Evolutionary conservation across 1,139 yeast genomes (phyloP).

Genomic region (Blastobotrys niveus): DNA sequence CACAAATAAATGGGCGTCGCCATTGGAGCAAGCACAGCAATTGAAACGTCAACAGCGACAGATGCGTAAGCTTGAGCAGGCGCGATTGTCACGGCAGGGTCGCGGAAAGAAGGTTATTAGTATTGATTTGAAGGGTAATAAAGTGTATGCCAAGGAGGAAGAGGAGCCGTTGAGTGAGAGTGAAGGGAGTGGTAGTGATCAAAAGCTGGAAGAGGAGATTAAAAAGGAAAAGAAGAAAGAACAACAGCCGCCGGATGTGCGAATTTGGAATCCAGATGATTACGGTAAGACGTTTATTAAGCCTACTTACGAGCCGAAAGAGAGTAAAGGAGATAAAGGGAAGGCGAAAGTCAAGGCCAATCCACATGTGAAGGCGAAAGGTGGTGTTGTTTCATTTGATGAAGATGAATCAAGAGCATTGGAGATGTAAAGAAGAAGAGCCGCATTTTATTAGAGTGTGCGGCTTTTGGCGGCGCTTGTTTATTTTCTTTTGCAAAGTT

Average conservation of each 20-base stretch:
- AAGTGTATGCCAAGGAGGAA: conserved; percentile 43
- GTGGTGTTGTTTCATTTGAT: conserved; percentile 17
- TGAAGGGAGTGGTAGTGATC: conserved; percentile 13
- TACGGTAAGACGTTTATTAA: conserved; percentile 34
- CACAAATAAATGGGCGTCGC: conserved; percentile 74
- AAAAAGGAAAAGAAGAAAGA: conserved; percentile 8
- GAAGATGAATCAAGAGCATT: conserved; percentile 22
- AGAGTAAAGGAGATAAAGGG: neutral
- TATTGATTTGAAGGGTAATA: conserved; percentile 77
- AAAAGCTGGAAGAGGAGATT: conserved; percentile 18
- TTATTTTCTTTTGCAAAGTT: too few species aligned
- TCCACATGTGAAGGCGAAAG: neutral
- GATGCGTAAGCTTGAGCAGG: conserved; percentile 54
- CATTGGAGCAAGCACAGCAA: conserved; percentile 77
- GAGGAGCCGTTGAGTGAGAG: conserved; percentile 26
- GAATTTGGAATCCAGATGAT: conserved; percentile 26
- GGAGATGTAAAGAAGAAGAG: conserved; percentile 20
- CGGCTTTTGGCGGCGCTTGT: too few species aligned
- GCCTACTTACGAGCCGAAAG: conserved; percentile 18
- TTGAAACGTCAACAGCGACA: conserved; percentile 78
- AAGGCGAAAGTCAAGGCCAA: neutral
- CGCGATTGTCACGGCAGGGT: conserved; percentile 56
- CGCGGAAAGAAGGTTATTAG: conserved; percentile 70
- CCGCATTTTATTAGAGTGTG: too few species aligned
- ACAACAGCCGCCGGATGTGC: neutral